Conservation (phyloP, 2,329 filamentous ascomycete species). For the Epichloe bromicola region DNA sequence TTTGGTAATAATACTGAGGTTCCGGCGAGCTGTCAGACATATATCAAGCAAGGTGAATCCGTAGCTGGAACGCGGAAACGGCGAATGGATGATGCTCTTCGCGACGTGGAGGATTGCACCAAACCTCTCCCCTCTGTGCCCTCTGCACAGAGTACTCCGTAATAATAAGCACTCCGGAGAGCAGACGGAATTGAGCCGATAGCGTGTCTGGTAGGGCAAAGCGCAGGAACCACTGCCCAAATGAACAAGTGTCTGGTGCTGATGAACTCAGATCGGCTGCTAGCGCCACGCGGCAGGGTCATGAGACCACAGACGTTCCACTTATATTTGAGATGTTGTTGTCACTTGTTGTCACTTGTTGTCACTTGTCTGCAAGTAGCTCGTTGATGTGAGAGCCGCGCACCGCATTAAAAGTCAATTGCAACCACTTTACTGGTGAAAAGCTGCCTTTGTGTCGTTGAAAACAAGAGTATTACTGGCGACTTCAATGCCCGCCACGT, state of each 20-base stretch:
- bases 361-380: conserved; percentile 5
- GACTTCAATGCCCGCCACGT: too few species aligned
- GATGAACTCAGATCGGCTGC: conserved; percentile 10
- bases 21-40: too few species aligned
- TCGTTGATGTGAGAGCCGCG: conserved; percentile 5
- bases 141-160: too few species aligned
- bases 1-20: background rate
- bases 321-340: conserved; percentile 5
- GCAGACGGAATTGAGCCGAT: background rate
- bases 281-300: conserved; percentile 19
- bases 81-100: background rate
- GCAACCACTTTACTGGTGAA: too few species aligned
- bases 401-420: background rate
- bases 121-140: background rate
- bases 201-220: background rate
- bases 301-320: conserved; percentile 18
- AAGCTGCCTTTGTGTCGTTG: too few species aligned
- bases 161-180: too few species aligned
- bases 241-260: background rate
- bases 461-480: too few species aligned
- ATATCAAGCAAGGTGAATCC: too few species aligned
- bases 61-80: background rate
- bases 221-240: background rate
- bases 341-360: conserved; percentile 4
- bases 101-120: background rate